A percentile compares a stretch with the other conserved stretches of the same genome.
Conservation (phyloP, 371 early-diverging fungal genomes). For the Rhizopus sp. region DNA sequence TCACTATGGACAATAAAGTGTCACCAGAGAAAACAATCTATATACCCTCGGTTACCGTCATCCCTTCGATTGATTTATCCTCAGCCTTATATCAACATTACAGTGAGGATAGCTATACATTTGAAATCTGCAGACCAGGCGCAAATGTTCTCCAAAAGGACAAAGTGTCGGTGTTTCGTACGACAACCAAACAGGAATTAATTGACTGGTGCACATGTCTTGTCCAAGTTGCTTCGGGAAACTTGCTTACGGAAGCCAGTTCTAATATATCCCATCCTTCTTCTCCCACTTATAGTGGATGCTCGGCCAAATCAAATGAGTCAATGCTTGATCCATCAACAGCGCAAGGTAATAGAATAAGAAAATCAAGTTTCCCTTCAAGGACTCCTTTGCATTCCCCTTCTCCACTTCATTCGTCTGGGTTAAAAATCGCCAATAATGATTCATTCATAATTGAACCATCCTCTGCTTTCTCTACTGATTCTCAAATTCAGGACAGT, state of each 20-base stretch:
- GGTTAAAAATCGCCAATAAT: not conserved
- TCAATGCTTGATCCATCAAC: not conserved
- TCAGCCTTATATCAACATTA: not conserved
- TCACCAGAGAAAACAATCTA: slow-evolving; percentile 43
- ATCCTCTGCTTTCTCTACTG: not conserved
- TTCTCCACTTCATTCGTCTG: not conserved
- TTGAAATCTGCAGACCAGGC: slow-evolving; percentile 24
- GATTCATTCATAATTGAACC: slow-evolving; percentile 6
- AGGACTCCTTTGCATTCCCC: not conserved
- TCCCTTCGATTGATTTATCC: slow-evolving; percentile 23
- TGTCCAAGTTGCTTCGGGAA: slow-evolving; percentile 7
- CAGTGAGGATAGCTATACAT: slow-evolving; percentile 11
- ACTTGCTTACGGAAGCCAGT: not conserved
- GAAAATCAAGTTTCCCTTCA: no score
- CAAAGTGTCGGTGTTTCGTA: slow-evolving; percentile 20
- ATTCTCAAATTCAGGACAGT: no score
- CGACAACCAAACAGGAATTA: slow-evolving; percentile 14
- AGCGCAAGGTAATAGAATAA: no score
- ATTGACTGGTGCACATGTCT: slow-evolving; percentile 21
- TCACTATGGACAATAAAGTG: slow-evolving; percentile 36
- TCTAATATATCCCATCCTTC: not conserved
- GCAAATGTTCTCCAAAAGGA: slow-evolving; percentile 24
- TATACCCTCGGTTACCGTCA: slow-evolving; percentile 31
- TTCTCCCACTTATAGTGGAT: not conserved
- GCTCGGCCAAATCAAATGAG: not conserved